Evolutionary conservation across 805 yeast genomes (phyloP), one percentile per base, ranked within the genome.

Genomic region (Kodamaea leandrae): DNA sequence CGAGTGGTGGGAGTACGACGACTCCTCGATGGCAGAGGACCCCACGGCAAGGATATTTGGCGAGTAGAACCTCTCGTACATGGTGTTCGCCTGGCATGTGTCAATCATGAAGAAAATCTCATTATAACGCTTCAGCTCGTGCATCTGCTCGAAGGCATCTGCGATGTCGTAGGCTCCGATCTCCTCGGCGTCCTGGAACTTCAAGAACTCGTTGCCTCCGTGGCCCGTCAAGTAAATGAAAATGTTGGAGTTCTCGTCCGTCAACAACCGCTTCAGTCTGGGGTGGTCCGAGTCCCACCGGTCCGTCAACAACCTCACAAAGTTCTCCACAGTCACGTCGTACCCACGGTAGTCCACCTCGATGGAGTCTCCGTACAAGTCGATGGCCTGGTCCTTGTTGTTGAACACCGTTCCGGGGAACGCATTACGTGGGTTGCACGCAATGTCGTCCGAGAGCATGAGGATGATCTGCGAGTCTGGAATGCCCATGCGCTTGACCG

Each of bases 181-280:
- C 56, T 93, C 99, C 61, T 93, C 99, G 8, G 98, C 96, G 59
- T 93, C 99, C 66, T 93, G 99, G 62, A 93, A 93, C 64, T 93
- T 93, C 54, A 93, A 75, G 62, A 93, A 93, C 62, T 93, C 98
- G 55, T 90, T 88, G 39, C 99, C 99, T 17, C 99, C 99, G 63
- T 93, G 99, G 17, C 99, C 99, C 1, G 99, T 93, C 81, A 93
- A 74, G 60, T 93, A 93, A 19, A 93, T 84, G 62, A 93, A 86
- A 37, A 93, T 88, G 60, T 93, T 93, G 21, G 96, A 86, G 58
- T 88, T 82, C 59, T 90, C 97, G 67, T 93, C 98, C 0, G 98
- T 88, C 45, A 90, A 66, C 35, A 93, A 69, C 49, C 98, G 72
- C 63, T 93, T 93, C 10, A 95, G 85, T 47, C 96, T 74, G 3